These are phyloP conservation scores for Ophiostoma ulmi DNA, from an alignment of 2,329 filamentous ascomycete genomes.

Conservation along the genomic window DNA sequence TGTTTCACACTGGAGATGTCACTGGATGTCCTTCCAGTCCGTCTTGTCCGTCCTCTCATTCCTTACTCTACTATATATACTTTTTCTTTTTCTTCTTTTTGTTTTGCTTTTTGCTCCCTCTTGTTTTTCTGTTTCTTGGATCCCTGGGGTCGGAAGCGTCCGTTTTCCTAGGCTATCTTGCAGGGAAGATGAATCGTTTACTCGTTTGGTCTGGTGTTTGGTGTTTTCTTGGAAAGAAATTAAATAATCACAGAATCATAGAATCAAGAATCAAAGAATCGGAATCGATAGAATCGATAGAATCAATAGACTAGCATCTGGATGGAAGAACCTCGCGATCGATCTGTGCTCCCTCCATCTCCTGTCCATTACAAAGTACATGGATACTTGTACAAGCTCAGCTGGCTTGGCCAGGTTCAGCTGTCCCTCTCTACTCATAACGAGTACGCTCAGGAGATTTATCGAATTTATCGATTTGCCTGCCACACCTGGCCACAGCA, in stretches of 20 bases:
- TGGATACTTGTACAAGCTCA: neutral
- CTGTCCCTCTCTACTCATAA: neutral
- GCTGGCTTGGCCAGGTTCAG: conserved; percentile 1
- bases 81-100: neutral
- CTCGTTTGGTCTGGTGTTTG: no score
- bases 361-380: neutral
- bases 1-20: neutral
- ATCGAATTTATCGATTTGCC: neutral
- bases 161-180: neutral
- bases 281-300: no score
- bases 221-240: no score
- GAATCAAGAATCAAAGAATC: no score
- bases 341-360: neutral
- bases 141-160: neutral
- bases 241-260: no score
- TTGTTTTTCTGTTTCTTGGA: neutral
- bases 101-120: neutral
- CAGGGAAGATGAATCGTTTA: neutral
- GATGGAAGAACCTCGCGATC: neutral
- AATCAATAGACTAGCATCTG: neutral
- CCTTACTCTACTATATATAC: neutral
- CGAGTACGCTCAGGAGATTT: neutral
- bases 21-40: neutral
- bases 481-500: neutral
- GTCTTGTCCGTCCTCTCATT: neutral